These are phyloP conservation scores for Phalaenopsis aphrodite DNA, from an alignment of 106 monocot genomes.

Conservation along the genomic window DNA sequence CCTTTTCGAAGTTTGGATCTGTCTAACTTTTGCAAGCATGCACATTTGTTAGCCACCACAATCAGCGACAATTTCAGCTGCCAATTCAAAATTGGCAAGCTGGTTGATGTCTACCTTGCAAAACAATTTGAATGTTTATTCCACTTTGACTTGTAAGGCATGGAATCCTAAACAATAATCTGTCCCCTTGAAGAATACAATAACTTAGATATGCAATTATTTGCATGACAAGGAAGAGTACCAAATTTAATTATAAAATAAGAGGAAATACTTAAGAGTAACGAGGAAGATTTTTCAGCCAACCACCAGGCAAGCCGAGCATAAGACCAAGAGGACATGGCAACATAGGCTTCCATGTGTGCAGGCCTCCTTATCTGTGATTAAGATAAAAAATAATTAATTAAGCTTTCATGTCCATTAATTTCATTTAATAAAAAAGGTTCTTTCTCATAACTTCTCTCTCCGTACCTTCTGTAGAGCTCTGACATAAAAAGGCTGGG, in stretches of 20 bases:
- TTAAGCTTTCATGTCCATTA: too few species aligned
- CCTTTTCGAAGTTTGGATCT: background rate
- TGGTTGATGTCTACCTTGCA: too few species aligned
- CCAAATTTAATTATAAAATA: too few species aligned
- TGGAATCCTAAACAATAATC: background rate
- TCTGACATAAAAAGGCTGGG: background rate
- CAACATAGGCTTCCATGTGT: background rate
- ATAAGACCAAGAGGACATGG: background rate
- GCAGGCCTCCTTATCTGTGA: background rate
- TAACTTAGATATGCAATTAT: background rate
- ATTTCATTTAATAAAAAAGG: background rate
- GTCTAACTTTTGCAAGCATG: background rate
- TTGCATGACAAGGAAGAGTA: background rate
- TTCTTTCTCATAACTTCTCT: background rate
- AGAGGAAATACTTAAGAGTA: background rate
- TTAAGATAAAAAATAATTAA: too few species aligned
- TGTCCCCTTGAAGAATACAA: background rate
- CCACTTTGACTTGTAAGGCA: too few species aligned
- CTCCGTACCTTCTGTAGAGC: background rate
- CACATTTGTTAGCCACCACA: background rate
- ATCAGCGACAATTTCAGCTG: background rate
- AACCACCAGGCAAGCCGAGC: background rate
- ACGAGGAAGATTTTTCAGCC: background rate
- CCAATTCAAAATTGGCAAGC: background rate
- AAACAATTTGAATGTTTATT: too few species aligned